Evolutionary conservation across 352 stramenopile species (phyloP).

Genomic region (Globisporangium barbulae): DNA sequence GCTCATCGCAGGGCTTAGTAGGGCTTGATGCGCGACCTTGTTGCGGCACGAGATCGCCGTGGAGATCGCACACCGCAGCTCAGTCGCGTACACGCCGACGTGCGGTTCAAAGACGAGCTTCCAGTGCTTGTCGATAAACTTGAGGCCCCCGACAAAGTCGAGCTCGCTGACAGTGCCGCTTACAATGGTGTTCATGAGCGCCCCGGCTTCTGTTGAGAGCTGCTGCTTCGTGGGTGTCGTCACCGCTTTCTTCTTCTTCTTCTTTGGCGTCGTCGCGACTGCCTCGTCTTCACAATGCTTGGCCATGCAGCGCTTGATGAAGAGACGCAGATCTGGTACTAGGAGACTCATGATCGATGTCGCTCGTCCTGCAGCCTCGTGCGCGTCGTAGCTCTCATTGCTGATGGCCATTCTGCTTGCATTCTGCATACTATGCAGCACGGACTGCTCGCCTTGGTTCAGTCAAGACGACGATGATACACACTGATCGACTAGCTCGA

Average conservation of each 20-base stretch:
- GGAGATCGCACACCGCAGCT: not conserved
- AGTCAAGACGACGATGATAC: not conserved
- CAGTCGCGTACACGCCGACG: not conserved
- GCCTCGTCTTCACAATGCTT: not conserved
- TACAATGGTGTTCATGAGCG: not conserved
- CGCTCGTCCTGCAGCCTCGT: not conserved
- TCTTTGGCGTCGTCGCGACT: not conserved
- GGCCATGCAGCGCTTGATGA: not conserved
- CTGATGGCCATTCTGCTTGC: not conserved
- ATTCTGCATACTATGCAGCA: not conserved
- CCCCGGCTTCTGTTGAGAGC: not conserved
- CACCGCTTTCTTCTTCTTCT: not conserved
- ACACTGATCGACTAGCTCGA: not conserved
- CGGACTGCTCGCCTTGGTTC: not conserved
- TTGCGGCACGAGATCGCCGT: not conserved
- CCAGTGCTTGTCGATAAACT: not conserved
- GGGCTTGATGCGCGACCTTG: not conserved
- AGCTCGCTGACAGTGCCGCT: not conserved
- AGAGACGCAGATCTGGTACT: not conserved
- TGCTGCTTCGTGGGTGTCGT: not conserved
- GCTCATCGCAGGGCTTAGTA: not conserved
- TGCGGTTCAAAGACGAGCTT: not conserved
- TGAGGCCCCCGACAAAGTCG: not conserved
- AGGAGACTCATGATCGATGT: not conserved
- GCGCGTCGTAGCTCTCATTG: not conserved